Conservation (phyloP, 148 eudicot species). For the Heliamphora exappendiculata region DNA sequence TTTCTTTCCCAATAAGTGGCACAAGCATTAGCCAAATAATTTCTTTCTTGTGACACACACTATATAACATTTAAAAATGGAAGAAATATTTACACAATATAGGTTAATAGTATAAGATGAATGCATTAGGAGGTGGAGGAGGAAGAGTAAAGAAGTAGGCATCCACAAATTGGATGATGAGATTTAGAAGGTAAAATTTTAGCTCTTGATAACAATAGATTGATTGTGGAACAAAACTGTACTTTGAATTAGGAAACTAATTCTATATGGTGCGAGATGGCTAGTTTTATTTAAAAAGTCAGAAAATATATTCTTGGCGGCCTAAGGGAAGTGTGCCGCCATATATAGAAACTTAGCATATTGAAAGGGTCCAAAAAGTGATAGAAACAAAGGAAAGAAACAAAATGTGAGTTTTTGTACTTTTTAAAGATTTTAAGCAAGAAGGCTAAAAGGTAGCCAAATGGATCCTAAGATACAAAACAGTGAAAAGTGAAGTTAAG, state of each 20-base stretch:
- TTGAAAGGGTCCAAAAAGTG: background rate
- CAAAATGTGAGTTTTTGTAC: no score
- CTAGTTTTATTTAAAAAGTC: background rate
- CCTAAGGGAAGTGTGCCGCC: no score
- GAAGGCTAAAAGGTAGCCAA: no score
- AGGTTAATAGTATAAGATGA: slow-evolving; percentile 1
- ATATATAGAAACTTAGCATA: no score
- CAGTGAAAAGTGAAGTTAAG: no score
- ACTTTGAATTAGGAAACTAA: background rate
- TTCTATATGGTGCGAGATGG: no score
- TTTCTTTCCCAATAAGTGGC: background rate
- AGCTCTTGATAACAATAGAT: background rate
- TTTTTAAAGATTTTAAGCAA: no score
- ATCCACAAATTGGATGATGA: background rate
- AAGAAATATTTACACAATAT: no score
- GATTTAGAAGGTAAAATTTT: background rate
- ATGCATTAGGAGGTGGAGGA: background rate
- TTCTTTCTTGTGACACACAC: no score
- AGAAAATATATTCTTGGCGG: no score
- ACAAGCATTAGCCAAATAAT: background rate
- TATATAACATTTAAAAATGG: no score
- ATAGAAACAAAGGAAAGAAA: background rate
- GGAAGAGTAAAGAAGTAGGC: background rate
- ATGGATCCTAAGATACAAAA: no score
- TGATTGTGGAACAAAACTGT: background rate